Evolutionary conservation across 352 stramenopile species (phyloP), one percentile per base, ranked within the genome.

Genomic region (Globisporangium apiculatum): DNA sequence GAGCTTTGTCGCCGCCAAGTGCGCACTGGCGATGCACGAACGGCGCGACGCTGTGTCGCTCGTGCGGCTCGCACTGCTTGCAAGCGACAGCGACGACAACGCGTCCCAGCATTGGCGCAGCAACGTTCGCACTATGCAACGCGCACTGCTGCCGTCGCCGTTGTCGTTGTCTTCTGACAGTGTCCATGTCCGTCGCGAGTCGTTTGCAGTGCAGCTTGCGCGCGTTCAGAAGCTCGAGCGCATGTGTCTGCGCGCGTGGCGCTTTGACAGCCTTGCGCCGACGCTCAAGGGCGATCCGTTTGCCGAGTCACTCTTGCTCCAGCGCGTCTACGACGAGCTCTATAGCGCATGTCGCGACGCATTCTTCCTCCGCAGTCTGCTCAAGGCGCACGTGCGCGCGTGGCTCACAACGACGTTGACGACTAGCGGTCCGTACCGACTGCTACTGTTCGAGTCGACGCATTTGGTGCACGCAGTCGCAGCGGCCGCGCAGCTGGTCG

Each of bases 211-310:
- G 12, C 73, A 67, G 10, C 63, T 87, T 0, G 69, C 76, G 37
- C 75, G 73, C 3, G 48, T 85, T 0, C 51, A 68, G 14, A 89
- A 87, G 52, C 73, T 89, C 5, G 76, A 89, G 46, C 71, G 79
- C 14, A 79, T 87, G 72, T 78, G 75, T 18, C 47, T 86, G 10
- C 83, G 82, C 18, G 76, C 79, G 0, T 87, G 76, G 79, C 40
- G 58, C 7, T 77, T 61, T 18, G 65, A 84, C 46, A 89, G 76
- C 52, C 56, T 86, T 12, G 58, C 79, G 0, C 15, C 58, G 9
- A 47, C 36, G 7, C 56, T 83, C 15, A 53, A 59, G 37, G 79
- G 74, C 1, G 64, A 74, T n/a, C 58, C 79, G 31, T 83, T 81
- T 58, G 62, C 59, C 37, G 79, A 87, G 57, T 65, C 76, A 7